These are phyloP conservation scores for Fusarium buharicum DNA, from an alignment of 2,329 filamentous ascomycete genomes.

Conservation along the genomic window DNA sequence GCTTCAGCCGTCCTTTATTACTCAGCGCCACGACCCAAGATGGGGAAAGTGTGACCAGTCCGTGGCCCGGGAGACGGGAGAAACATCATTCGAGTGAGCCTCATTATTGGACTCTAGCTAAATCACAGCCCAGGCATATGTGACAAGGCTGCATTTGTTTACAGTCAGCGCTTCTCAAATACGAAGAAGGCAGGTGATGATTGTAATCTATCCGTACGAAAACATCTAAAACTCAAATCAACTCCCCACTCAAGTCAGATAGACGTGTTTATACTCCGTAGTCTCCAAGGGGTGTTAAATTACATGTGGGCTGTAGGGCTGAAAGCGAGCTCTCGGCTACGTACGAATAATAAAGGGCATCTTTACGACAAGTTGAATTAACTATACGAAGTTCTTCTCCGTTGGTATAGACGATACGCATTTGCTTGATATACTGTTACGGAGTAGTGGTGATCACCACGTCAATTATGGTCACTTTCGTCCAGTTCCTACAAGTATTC, in stretches of 20 bases:
- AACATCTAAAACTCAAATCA: conserved; percentile 9
- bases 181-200: neutral
- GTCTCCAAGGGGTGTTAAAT: neutral
- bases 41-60: conserved; percentile 17
- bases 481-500: too few relatives aligned
- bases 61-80: conserved; percentile 17
- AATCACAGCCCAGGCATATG: neutral
- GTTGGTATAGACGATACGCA: too few relatives aligned
- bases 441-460: too few relatives aligned
- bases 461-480: too few relatives aligned
- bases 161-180: neutral
- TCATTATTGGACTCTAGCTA: conserved; percentile 17
- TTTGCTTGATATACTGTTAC: too few relatives aligned
- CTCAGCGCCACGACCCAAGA: conserved; percentile 19
- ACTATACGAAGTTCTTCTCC: neutral
- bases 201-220: neutral
- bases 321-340: conserved; percentile 4
- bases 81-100: conserved; percentile 29
- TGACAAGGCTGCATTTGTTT: conserved; percentile 9
- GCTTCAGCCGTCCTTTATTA: conserved; percentile 11
- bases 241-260: conserved; percentile 2
- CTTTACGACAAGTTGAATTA: neutral
- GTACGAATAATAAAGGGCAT: conserved; percentile 1
- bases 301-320: conserved; percentile 32
- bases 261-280: neutral